These are phyloP conservation scores for Rauvolfia tetraphylla DNA, from an alignment of 257 asterid genomes.

Conservation along the genomic window DNA sequence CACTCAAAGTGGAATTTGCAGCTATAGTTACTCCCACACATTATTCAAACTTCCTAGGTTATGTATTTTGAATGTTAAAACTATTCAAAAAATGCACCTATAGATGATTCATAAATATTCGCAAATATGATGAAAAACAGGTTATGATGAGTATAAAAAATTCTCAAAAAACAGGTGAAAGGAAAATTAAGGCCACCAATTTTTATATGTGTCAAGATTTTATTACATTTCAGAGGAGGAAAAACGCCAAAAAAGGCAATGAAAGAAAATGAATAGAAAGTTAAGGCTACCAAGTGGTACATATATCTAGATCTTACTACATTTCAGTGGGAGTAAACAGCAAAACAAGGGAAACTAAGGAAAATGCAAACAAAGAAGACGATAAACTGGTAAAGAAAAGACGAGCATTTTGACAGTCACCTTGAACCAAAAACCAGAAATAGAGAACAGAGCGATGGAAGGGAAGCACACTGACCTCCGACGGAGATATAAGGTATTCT, in stretches of 20 bases:
- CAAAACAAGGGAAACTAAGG: too few species aligned
- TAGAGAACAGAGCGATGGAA: background rate
- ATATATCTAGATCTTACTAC: background rate
- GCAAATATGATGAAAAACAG: background rate
- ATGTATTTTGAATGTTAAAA: background rate
- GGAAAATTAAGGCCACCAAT: background rate
- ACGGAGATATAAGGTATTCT: conserved; percentile 78
- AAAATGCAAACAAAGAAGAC: background rate
- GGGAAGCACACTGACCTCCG: conserved; percentile 51
- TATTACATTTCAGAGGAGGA: background rate
- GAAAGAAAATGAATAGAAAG: too few species aligned
- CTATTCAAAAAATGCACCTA: too few species aligned
- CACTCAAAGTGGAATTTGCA: conserved; percentile 16
- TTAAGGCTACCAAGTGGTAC: background rate
- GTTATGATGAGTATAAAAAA: too few species aligned
- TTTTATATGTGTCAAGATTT: background rate
- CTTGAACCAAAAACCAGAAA: background rate
- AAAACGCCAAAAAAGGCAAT: too few species aligned
- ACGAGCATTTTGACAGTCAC: background rate
- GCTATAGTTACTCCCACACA: conserved; percentile 9
- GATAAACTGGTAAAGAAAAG: background rate
- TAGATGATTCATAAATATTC: background rate
- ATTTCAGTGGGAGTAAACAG: background rate
- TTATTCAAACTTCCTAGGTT: background rate
- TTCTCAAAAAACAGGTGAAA: too few species aligned